Conservation (phyloP, 352 stramenopile genomes). For the Globisporangium megalacanthum region DNA sequence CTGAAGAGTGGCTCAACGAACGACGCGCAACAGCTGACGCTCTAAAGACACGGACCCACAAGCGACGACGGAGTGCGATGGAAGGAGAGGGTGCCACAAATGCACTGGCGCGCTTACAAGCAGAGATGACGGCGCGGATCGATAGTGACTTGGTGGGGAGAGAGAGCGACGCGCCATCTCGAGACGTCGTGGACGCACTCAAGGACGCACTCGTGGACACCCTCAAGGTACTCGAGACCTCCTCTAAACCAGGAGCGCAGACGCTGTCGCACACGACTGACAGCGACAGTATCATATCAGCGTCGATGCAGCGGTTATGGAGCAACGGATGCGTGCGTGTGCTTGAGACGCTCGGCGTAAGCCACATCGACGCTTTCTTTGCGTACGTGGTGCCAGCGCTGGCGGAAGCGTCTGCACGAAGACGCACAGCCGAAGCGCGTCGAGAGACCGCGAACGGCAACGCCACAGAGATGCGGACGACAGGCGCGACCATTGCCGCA, state of each 20-base stretch:
- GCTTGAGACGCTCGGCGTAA: slow-evolving; percentile 4
- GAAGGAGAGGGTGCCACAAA: slow-evolving; percentile 2
- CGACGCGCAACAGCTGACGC: neutral
- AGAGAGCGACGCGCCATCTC: neutral
- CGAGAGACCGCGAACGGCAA: neutral
- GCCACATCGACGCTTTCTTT: slow-evolving; percentile 8
- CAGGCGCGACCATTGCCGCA: neutral
- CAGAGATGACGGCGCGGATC: neutral
- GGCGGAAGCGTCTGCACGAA: neutral
- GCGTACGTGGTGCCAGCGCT: slow-evolving; percentile 8
- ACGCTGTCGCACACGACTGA: neutral
- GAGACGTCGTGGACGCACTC: slow-evolving; percentile 1
- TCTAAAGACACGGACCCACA: slow-evolving; percentile 2
- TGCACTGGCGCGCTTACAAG: slow-evolving; percentile 2
- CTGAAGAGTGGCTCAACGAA: slow-evolving; percentile 19
- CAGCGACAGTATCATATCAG: neutral
- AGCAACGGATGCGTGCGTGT: slow-evolving; percentile 4
- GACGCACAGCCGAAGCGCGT: neutral
- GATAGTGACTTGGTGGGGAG: neutral
- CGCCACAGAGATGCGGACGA: neutral
- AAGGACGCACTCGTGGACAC: neutral
- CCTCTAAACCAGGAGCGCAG: neutral
- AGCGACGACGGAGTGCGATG: neutral
- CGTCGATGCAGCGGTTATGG: slow-evolving; percentile 7
- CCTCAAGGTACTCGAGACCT: neutral